A percentile compares a stretch with the other conserved stretches of the same genome.
phyloP scores from a whole-genome alignment of 179 eudicot species.

The Kewa caespitosa region DNA sequence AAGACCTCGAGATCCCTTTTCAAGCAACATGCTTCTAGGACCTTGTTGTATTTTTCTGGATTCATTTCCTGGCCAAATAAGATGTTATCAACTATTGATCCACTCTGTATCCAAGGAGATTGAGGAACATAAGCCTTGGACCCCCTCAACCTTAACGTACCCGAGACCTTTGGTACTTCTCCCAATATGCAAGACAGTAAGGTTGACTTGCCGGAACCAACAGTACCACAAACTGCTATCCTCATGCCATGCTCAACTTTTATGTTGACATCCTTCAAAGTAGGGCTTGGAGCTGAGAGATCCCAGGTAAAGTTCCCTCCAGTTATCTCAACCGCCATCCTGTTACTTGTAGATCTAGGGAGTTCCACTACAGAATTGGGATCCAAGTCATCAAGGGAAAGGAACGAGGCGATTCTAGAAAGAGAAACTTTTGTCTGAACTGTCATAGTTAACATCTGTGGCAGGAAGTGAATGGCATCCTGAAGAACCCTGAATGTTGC shows the following conservation, averaged over 20 bases:
- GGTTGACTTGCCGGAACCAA: conserved; percentile 86
- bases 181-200: conserved; percentile 78
- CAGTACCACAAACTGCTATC: conserved; percentile 80
- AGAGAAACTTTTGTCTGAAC: conserved; percentile 81
- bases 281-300: conserved; percentile 36
- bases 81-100: conserved; percentile 65
- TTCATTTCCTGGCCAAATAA: conserved; percentile 67
- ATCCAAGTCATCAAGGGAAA: conserved; percentile 62
- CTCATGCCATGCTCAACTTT: conserved; percentile 54
- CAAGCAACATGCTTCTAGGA: conserved; percentile 63
- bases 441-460: conserved; percentile 68
- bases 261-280: conserved; percentile 59
- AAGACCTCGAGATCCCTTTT: conserved; percentile 64
- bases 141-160: conserved; percentile 48
- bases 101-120: conserved; percentile 81
- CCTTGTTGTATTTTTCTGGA: conserved; percentile 41
- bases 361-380: conserved; percentile 47
- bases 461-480: conserved; percentile 64
- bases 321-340: conserved; percentile 51
- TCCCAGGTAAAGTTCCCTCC: conserved; percentile 80
- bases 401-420: conserved; percentile 66
- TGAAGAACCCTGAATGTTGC: conserved; percentile 80
- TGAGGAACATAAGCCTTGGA: conserved; percentile 69
- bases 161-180: conserved; percentile 73
- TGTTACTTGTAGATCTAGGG: conserved; percentile 40